Base-by-base conservation (phyloP, 2,329 filamentous ascomycete genomes). In the Cladobotryum protrusum region DNA sequence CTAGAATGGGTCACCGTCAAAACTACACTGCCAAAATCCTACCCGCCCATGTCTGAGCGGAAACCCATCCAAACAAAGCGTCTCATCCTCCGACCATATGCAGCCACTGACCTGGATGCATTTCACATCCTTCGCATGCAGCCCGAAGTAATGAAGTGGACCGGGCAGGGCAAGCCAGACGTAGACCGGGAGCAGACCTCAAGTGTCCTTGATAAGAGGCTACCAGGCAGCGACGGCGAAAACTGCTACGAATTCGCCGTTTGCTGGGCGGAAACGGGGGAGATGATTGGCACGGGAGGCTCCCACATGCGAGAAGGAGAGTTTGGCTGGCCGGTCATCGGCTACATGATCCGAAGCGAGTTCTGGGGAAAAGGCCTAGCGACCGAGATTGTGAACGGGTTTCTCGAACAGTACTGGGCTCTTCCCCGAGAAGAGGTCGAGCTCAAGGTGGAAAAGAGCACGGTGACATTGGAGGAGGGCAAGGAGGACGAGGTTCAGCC, bases 91-190 rank as follows among this genome's bases (percentile, higher is more conserved):
- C 71, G 81, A 14, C 75, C 77, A 2, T 64, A 79, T 36, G 57
- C 59, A 1, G 62, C 71, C 15, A 66, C 72, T 3, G 82, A 87
- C 61, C 66, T 78, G 2, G 63, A 68, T 1, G 73, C 68, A 6
- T 53, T 82, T 14, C 68, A 79, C 54, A 64, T 65, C 18, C 67
- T 87, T 47, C 78, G 83, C 19, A 70, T 69, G 13, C 72, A 83
- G 60, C 72, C 74, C 4, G 79, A 83, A 56, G 78, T 83, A 43
- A 87, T 87, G 84, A 63, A 64, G 48, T 83, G 76, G 72, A 82
- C 82, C 47, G 48, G 54, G 3, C 55, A 60, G 55, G 74, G 72
- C 50, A 49, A 56, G 8, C 56, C 67, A 8, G 76, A 83, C 64
- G 53, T 58, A 47, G 66, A 74, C 57, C 44, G 72, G 2, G 70